Percentiles rank a stretch among this genome's conserved stretches.
These are phyloP conservation scores for Podaxis sp. DNA, from an alignment of 768 basidiomycete species.

Conservation along the genomic window DNA sequence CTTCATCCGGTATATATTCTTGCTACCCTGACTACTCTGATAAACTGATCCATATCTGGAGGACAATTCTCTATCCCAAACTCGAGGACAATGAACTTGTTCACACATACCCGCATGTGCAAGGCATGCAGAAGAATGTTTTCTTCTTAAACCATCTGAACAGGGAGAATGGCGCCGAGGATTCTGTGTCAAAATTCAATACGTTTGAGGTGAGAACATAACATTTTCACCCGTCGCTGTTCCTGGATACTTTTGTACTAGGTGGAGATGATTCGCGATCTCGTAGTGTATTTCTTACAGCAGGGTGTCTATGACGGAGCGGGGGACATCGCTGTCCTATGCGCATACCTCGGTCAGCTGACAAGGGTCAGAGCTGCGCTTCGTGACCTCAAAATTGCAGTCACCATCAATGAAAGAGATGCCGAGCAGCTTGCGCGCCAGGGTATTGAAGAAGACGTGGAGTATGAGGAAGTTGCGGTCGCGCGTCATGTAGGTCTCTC, in stretches of 20 bases:
- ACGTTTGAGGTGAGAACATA: conserved; percentile 53
- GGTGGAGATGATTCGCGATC: conserved; percentile 45
- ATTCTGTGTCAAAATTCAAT: background rate
- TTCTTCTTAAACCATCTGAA: too few species aligned
- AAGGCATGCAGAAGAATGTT: too few species aligned
- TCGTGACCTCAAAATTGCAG: conserved; percentile 44
- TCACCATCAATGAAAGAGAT: conserved; percentile 71
- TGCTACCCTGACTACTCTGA: background rate
- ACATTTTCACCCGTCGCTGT: background rate
- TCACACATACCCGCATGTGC: conserved; percentile 52
- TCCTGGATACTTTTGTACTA: conserved; percentile 17
- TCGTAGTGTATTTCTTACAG: conserved; percentile 44
- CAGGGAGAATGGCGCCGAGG: too few species aligned
- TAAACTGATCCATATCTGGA: conserved; percentile 21
- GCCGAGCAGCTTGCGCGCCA: conserved; percentile 48
- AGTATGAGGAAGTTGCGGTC: conserved; percentile 20
- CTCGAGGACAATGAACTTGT: conserved; percentile 61
- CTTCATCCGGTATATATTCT: conserved; percentile 46
- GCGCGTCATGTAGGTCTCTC: too few species aligned
- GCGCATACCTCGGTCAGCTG: conserved; percentile 48
- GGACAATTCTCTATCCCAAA: conserved; percentile 59
- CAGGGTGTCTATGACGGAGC: conserved; percentile 46
- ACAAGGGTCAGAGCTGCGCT: conserved; percentile 40
- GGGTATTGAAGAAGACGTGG: conserved; percentile 45
- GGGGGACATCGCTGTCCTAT: conserved; percentile 48